phyloP scores from a whole-genome alignment of 805 yeast genomes.

The Zygotorulaspora chibaensis region DNA sequence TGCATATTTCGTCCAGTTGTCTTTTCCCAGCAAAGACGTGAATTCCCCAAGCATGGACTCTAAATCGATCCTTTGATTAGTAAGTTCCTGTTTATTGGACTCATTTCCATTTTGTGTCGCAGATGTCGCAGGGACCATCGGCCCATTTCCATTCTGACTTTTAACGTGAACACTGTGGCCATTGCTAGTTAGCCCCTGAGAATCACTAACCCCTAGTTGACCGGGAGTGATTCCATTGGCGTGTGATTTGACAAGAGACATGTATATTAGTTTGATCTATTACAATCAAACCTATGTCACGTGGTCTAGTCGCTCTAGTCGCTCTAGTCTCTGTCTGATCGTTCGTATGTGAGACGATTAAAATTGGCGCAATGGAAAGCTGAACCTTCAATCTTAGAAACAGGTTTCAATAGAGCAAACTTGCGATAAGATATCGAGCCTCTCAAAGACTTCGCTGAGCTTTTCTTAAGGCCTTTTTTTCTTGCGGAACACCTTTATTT shows the following conservation, averaged over 20 bases:
- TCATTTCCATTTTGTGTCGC: constrained; percentile 9
- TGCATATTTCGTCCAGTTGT: constrained; percentile 80
- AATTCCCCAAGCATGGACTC: constrained; percentile 66
- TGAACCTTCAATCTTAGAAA: too few species aligned
- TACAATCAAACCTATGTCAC: too few species aligned
- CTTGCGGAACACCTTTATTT: not conserved
- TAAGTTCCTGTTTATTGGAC: constrained; percentile 2
- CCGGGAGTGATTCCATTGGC: constrained; percentile 15
- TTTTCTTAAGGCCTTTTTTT: not conserved
- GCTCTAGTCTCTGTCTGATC: too few species aligned
- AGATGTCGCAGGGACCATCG: constrained; percentile 7
- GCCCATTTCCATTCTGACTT: constrained; percentile 2
- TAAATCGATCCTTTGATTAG: constrained; percentile 50
- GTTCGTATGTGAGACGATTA: not conserved
- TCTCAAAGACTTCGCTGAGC: not conserved
- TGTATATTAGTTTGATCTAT: not conserved
- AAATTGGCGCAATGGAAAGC: too few species aligned
- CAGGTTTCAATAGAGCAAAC: too few species aligned
- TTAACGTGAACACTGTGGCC: constrained; percentile 2
- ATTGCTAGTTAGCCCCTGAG: constrained; percentile 4
- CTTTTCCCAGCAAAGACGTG: constrained; percentile 64
- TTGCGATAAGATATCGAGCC: not conserved
- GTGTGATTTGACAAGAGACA: constrained; percentile 23
- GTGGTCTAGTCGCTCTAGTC: too few species aligned
- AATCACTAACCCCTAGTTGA: not conserved